These are phyloP conservation scores for Daedaleopsis sinensis DNA, from an alignment of 768 basidiomycete genomes.

Conservation along the genomic window DNA sequence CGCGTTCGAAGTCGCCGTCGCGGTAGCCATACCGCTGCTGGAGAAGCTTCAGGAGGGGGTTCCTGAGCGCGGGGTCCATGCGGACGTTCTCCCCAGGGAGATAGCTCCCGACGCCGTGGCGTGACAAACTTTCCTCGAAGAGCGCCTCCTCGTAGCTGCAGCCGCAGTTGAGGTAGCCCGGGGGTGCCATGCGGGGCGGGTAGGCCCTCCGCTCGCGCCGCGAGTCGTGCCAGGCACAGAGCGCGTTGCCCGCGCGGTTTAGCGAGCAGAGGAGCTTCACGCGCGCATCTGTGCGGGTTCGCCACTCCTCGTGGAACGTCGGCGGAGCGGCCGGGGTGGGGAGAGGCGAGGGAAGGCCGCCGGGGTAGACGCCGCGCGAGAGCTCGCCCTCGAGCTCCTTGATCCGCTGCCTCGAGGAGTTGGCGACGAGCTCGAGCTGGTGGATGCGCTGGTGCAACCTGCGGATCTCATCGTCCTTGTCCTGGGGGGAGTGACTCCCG, in stretches of 20 bases:
- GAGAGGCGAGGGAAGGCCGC: slow-evolving; percentile 36
- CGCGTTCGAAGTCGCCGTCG: slow-evolving; percentile 85
- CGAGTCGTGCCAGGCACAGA: slow-evolving; percentile 91
- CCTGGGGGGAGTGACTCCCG: slow-evolving; percentile 26
- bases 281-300: slow-evolving; percentile 72
- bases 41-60: slow-evolving; percentile 74
- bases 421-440: slow-evolving; percentile 65
- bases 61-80: slow-evolving; percentile 87
- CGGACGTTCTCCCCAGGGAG: slow-evolving; percentile 83
- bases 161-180: slow-evolving; percentile 81
- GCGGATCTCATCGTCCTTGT: slow-evolving; percentile 53
- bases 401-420: slow-evolving; percentile 50
- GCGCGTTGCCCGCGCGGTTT: slow-evolving; percentile 86
- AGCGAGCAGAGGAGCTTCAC: slow-evolving; percentile 73
- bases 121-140: slow-evolving; percentile 82
- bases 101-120: slow-evolving; percentile 81
- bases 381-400: slow-evolving; percentile 51
- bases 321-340: slow-evolving; percentile 44
- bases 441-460: slow-evolving; percentile 58
- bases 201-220: slow-evolving; percentile 77
- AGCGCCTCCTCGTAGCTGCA: slow-evolving; percentile 85
- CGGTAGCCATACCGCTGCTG: slow-evolving; percentile 75
- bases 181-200: slow-evolving; percentile 81
- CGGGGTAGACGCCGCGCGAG: slow-evolving; percentile 29
- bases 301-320: slow-evolving; percentile 66